A percentile compares a stretch with the other conserved stretches of the same genome.
Conservation (phyloP, 345 rosid species). For the Eucalyptus shirleyi region DNA sequence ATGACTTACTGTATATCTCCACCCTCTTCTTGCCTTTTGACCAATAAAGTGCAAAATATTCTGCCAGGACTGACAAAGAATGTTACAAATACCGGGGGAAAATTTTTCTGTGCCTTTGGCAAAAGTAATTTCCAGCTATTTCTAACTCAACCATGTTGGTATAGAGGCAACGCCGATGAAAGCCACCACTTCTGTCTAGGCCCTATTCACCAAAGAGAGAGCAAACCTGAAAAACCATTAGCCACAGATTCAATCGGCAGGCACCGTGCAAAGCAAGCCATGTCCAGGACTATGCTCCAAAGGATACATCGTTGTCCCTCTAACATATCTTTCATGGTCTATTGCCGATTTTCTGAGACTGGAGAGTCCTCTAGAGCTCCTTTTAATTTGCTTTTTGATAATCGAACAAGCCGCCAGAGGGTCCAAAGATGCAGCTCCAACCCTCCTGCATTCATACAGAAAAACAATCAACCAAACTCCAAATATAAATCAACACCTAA, state of each 20-base stretch:
- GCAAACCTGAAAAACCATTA: not conserved
- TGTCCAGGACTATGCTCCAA: slow-evolving; percentile 9
- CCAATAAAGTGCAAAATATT: not conserved
- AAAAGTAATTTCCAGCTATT: not conserved
- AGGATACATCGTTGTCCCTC: slow-evolving; percentile 5
- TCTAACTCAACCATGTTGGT: not conserved
- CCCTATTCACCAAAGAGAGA: not conserved
- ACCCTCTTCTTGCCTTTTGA: not conserved
- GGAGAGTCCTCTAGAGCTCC: not conserved
- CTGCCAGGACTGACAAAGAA: not conserved
- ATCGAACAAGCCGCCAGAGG: slow-evolving; percentile 4
- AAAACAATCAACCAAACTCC: not conserved
- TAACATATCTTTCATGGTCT: not conserved
- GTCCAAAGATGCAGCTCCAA: slow-evolving; percentile 3
- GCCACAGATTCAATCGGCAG: not conserved
- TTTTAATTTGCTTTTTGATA: not conserved
- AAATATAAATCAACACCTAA: not conserved
- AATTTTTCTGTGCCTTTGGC: not conserved
- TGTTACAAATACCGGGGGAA: not conserved
- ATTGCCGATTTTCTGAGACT: not conserved
- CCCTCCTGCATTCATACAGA: not conserved
- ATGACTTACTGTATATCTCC: not conserved
- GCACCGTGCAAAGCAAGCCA: slow-evolving; percentile 1
- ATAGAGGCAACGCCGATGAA: not conserved
- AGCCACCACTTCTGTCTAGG: not conserved